phyloP scores from a whole-genome alignment of 768 basidiomycete species.

The Auriscalpium orientale region DNA sequence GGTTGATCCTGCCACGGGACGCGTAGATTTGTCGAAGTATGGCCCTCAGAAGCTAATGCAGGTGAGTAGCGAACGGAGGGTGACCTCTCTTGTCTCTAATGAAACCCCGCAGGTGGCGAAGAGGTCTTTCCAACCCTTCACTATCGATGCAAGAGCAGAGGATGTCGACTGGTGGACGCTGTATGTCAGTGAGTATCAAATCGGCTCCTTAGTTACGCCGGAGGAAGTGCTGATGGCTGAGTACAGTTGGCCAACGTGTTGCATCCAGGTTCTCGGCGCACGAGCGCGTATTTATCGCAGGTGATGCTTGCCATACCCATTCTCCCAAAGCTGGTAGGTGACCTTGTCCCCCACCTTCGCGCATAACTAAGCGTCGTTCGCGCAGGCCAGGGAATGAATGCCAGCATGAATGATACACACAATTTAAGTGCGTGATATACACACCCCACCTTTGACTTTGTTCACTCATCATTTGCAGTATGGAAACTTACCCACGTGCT shows the following conservation, averaged over 20 bases:
- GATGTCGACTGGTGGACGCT: slow-evolving; percentile 43
- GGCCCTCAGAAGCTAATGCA: slow-evolving; percentile 33
- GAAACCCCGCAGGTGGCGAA: slow-evolving; percentile 28
- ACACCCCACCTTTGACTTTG: neutral
- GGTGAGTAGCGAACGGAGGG: slow-evolving; percentile 13
- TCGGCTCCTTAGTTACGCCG: neutral
- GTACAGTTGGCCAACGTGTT: slow-evolving; percentile 46
- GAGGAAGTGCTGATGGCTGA: too few species aligned
- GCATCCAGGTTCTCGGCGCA: slow-evolving; percentile 40
- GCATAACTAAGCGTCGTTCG: slow-evolving; percentile 18
- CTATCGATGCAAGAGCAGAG: slow-evolving; percentile 20
- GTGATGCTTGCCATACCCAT: slow-evolving; percentile 45
- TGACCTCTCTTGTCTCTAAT: neutral
- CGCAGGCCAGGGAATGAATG: slow-evolving; percentile 47
- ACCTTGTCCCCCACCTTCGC: neutral
- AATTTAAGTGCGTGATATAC: slow-evolving; percentile 31
- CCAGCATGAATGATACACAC: slow-evolving; percentile 46
- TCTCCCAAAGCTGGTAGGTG: slow-evolving; percentile 34
- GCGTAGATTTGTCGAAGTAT: slow-evolving; percentile 32
- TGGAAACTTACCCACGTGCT: slow-evolving; percentile 51
- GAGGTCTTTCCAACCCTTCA: slow-evolving; percentile 34
- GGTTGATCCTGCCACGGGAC: slow-evolving; percentile 30
- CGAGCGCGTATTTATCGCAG: slow-evolving; percentile 48
- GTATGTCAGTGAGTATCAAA: slow-evolving; percentile 33
- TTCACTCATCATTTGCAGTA: slow-evolving; percentile 17